Percentiles rank a stretch among this genome's conserved stretches.
These are phyloP conservation scores for Eucalyptus caleyi DNA, from an alignment of 345 rosid species.

Conservation along the genomic window DNA sequence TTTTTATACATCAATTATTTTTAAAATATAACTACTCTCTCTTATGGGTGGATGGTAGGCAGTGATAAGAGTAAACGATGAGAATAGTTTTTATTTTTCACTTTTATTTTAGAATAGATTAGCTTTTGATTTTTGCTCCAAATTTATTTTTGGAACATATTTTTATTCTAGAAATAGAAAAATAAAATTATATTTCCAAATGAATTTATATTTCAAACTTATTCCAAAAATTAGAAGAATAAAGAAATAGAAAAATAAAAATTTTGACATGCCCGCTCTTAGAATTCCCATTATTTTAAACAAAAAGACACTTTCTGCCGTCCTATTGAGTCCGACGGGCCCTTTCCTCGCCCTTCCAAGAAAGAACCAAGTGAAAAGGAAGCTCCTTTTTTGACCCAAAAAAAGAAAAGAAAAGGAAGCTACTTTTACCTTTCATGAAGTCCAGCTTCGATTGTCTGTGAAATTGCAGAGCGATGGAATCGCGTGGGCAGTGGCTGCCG, in stretches of 20 bases:
- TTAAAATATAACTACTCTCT: too few relatives aligned
- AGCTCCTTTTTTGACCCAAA: neutral
- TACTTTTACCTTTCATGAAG: neutral
- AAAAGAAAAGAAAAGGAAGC: neutral
- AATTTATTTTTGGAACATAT: fast-evolving
- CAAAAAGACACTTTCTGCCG: too few relatives aligned
- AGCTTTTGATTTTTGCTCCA: fast-evolving
- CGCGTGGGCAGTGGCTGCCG: constrained; percentile 47
- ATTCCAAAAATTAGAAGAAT: too few relatives aligned
- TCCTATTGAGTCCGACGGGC: too few relatives aligned
- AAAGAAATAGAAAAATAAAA: too few relatives aligned
- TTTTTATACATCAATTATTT: too few relatives aligned
- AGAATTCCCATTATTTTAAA: too few relatives aligned
- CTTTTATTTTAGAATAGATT: too few relatives aligned
- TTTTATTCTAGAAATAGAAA: too few relatives aligned
- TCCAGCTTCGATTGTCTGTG: neutral
- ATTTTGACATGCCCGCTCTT: too few relatives aligned
- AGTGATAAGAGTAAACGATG: fast-evolving
- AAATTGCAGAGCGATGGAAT: constrained; percentile 23
- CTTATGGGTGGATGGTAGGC: fast-evolving
- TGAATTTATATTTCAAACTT: too few relatives aligned
- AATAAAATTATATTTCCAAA: too few relatives aligned
- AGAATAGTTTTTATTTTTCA: fast-evolving
- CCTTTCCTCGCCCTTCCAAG: neutral
- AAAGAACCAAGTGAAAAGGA: neutral